Percentiles rank a stretch among this genome's conserved stretches.
These are phyloP conservation scores for Onygenales sp. DNA, from an alignment of 2,329 filamentous ascomycete species.

Conservation along the genomic window DNA sequence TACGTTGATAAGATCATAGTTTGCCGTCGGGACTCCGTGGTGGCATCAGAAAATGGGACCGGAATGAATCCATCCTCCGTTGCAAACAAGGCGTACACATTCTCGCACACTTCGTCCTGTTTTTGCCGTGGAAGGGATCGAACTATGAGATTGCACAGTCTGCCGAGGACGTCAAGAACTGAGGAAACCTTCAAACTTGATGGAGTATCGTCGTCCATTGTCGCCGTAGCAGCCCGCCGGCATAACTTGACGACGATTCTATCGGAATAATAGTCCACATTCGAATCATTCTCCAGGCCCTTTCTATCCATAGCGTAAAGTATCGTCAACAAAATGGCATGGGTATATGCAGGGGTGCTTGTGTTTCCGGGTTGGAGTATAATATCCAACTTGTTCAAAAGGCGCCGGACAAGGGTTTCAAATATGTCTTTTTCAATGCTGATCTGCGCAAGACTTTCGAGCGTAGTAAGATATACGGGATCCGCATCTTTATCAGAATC, in stretches of 20 bases:
- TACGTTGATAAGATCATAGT: constrained; percentile 50
- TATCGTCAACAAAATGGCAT: constrained; percentile 51
- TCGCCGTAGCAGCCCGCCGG: constrained; percentile 27
- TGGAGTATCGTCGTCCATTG: constrained; percentile 24
- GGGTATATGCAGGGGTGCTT: constrained; percentile 45
- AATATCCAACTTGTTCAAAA: constrained; percentile 54
- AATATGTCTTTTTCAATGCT: constrained; percentile 54
- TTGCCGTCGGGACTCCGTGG: constrained; percentile 28
- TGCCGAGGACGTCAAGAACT: constrained; percentile 51
- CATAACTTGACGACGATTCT: constrained; percentile 41
- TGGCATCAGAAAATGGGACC: constrained; percentile 23
- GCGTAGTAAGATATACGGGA: constrained; percentile 40
- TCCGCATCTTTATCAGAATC: constrained; percentile 43
- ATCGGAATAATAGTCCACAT: constrained; percentile 39
- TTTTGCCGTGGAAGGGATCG: constrained; percentile 44
- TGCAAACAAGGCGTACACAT: constrained; percentile 46
- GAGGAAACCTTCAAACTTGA: constrained; percentile 40
- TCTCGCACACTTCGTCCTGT: constrained; percentile 42
- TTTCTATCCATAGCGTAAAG: constrained; percentile 52
- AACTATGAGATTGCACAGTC: constrained; percentile 51
- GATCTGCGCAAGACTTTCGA: constrained; percentile 57
- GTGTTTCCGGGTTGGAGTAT: constrained; percentile 41
- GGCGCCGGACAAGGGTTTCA: constrained; percentile 51
- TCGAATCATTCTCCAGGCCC: constrained; percentile 31
- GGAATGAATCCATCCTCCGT: constrained; percentile 23